Evolutionary conservation across 495 filamentous ascomycete genomes (phyloP), one percentile per base, ranked within the genome.

Genomic region (Aspergillus steynii): DNA sequence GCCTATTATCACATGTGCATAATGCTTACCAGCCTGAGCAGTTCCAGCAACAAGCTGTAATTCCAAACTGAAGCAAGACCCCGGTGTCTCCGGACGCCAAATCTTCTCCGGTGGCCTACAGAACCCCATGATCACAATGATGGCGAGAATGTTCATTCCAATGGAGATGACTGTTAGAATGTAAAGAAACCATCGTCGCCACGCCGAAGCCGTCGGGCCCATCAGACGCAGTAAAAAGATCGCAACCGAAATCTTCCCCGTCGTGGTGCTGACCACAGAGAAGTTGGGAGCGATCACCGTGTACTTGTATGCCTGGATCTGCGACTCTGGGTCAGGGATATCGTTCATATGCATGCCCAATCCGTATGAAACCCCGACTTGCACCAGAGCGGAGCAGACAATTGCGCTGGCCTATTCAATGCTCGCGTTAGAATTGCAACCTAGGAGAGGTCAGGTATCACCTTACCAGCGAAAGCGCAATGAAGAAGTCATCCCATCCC

Each of bases 401-500:
- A 64, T 10, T 1, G 61, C 61, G 20, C 29, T 63, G 27, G 37
- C 45, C 60, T 62, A 32, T 20, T 20, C 20, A n/a, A 50, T n/a
- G 15, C 10, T 7, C 20, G 2, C 20, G 27, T 50, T 14, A 7
- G 48, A 27, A 27, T 4, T 10, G 48, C 25, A 50, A 7, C 25
- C 3, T 2, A 14, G 4, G 48, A 50, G 20, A 14, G 1, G 14
- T 46, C n/a, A 37, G 20, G 8, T 0, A 47, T 2, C 1, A 0
- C n/a, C 48, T 15, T 62, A 62, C 60, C 61, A 63, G 31, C 12
- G 61, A 55, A 9, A 63, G 14, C 12, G 52, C 32, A 9, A 64
- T 64, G 20, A 59, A 64, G 5, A 56, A 59, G 14, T 64, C 61
- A 57, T 64, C 61, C 61, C 61, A 64, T 9, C 61, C 61, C 1